Base-by-base conservation (phyloP, 352 stramenopile species). In the Hyaloperonospora brassicae region DNA sequence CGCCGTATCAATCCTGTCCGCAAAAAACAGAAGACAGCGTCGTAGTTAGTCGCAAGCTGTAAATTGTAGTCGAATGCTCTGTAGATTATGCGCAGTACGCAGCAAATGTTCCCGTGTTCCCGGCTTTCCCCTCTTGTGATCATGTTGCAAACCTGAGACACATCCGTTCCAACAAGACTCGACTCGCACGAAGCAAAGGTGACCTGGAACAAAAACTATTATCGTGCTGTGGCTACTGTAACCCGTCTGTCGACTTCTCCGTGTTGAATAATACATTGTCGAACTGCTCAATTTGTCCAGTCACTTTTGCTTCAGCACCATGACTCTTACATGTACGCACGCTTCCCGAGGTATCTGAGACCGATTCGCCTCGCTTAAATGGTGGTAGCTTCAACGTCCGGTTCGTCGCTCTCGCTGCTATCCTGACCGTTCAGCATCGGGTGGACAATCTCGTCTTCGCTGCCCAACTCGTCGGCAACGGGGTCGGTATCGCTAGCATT, bases 341-440 rank as follows among this genome's bases (percentile, higher is more conserved):
- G 35, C 45, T 55, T 35, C 40, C 10, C 43, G 17, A 55, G 30
- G 40, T 55, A 23, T 45, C 55, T 31, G 41, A 46, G 65, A 47
- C 24, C 42, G 60, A 22, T 35, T 56, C 40, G 21, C 38, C 50
- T 9, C 35, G 14, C 57, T 66, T 64, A 75, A 9, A 76, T 76
- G 50, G 50, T 61, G 7, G 67, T 76, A n/a, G 68, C 54, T 62
- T 76, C 68, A 17, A 62, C 47, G 34, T 84, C 76, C 5, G 74
- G 72, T 22, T 81, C 76, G 52, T 87, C 79, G 54, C 77, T 87
- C 60, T 82, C 73, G 47, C 79, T 87, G 66, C 76, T 89, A 62
- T 82, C 66, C 43, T 84, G 76, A 30, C 64, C 52, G 31, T 74
- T 76, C 24, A 84, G 48, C 30, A 69, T 65, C 14, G 64, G 55